phyloP scores from a whole-genome alignment of 345 rosid genomes.

The Eucalyptus albens region DNA sequence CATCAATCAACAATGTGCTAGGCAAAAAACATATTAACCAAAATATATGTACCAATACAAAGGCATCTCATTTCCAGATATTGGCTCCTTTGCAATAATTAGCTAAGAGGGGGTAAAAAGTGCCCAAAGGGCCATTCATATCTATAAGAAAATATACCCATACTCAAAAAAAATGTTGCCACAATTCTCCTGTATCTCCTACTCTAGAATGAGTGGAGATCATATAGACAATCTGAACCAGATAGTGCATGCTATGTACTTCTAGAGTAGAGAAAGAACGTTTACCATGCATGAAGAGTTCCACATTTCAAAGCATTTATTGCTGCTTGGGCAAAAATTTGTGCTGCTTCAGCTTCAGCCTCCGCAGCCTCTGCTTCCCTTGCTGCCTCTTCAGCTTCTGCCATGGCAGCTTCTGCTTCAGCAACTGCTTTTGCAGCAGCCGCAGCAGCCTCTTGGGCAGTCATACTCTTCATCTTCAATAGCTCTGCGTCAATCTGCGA shows the following conservation, averaged over 20 bases:
- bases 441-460: slow-evolving; percentile 83
- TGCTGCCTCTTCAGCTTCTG: slow-evolving; percentile 96
- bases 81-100: background rate
- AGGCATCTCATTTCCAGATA: background rate
- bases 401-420: slow-evolving; percentile 87
- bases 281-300: background rate
- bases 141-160: background rate
- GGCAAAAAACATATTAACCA: background rate
- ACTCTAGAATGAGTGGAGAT: background rate
- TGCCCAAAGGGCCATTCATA: background rate
- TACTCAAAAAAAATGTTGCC: background rate
- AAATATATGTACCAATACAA: background rate
- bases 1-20: background rate
- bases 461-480: slow-evolving; percentile 63
- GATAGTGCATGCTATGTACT: background rate
- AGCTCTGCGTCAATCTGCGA: slow-evolving; percentile 48
- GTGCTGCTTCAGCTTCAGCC: slow-evolving; percentile 97
- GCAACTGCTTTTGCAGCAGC: slow-evolving; percentile 94
- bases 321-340: slow-evolving; percentile 59
- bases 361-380: slow-evolving; percentile 92
- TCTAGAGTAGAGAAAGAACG: background rate
- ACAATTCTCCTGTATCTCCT: background rate
- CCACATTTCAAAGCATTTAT: background rate
- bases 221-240: background rate
- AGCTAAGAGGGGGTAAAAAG: background rate